Evolutionary conservation across 2,329 filamentous ascomycete genomes (phyloP).

Genomic region (Fusarium oligoseptatum): DNA sequence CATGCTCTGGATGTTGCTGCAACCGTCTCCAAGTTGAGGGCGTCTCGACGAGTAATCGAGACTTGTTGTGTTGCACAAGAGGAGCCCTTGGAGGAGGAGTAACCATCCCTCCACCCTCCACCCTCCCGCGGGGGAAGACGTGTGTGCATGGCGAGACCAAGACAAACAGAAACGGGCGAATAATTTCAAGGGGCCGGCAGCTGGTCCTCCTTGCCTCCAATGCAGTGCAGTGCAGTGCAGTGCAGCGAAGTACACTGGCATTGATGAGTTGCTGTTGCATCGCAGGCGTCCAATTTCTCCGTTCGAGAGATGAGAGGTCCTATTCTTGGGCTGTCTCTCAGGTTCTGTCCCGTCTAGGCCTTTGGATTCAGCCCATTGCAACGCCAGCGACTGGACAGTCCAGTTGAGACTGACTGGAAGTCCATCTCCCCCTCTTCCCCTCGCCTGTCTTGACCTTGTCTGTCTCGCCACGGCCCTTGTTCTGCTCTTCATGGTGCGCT

Average conservation of each 20-base stretch:
- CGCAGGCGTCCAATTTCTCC: conserved; percentile 30
- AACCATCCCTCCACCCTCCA: conserved; percentile 7
- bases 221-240: background rate
- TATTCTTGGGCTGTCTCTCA: conserved; percentile 7
- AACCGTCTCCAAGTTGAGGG: conserved; percentile 11
- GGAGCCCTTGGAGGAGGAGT: conserved; percentile 9
- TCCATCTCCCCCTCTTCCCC: background rate
- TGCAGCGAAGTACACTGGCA: background rate
- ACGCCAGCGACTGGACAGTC: conserved; percentile 9
- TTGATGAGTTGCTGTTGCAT: conserved; percentile 34
- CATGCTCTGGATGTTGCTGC: conserved; percentile 5
- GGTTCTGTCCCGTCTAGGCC: background rate
- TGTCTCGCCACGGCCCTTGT: conserved; percentile 1
- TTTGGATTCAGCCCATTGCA: conserved; percentile 19
- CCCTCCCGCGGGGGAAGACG: conserved; percentile 13
- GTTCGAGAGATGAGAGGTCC: conserved; percentile 12
- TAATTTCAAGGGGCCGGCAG: conserved; percentile 24
- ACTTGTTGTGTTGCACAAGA: conserved; percentile 36
- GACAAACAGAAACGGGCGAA: conserved; percentile 15
- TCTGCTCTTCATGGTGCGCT: background rate
- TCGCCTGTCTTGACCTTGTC: background rate
- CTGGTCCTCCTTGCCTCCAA: background rate
- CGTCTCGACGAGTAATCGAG: conserved; percentile 12
- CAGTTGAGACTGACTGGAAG: background rate
- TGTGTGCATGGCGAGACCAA: conserved; percentile 34